Percentiles rank a stretch among this genome's conserved stretches.
Conservation (phyloP, 106 monocot genomes). For the Platanthera zijinensis region DNA sequence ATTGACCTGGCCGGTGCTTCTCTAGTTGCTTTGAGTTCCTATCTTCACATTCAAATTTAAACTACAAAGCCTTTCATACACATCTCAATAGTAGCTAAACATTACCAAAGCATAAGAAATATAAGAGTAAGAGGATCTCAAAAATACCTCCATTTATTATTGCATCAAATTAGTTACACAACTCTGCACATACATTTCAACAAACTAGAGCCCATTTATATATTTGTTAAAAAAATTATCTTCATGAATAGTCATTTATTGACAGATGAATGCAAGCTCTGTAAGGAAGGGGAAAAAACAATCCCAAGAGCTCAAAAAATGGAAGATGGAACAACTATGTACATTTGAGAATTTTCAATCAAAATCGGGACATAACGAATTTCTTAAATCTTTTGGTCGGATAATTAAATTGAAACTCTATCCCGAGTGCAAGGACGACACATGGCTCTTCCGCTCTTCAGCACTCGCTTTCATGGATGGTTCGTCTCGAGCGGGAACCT, state of each 20-base stretch:
- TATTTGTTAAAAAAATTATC: background rate
- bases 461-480: constrained; percentile 10
- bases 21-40: no score
- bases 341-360: background rate
- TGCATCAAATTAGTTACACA: background rate
- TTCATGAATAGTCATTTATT: background rate
- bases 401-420: background rate
- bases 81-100: no score
- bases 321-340: background rate
- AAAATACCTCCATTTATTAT: background rate
- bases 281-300: background rate
- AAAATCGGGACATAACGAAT: no score
- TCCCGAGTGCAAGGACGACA: constrained; percentile 30
- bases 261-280: background rate
- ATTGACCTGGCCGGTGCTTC: no score
- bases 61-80: no score
- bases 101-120: no score
- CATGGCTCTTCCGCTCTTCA: constrained; percentile 31
- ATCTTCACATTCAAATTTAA: no score
- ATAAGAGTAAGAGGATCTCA: no score
- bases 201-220: background rate
- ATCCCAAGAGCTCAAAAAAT: background rate
- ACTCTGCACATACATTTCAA: background rate
- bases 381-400: no score
- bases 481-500: constrained; percentile 66